phyloP scores from a whole-genome alignment of 2,329 filamentous ascomycete genomes.

The Monosporascus sp. region DNA sequence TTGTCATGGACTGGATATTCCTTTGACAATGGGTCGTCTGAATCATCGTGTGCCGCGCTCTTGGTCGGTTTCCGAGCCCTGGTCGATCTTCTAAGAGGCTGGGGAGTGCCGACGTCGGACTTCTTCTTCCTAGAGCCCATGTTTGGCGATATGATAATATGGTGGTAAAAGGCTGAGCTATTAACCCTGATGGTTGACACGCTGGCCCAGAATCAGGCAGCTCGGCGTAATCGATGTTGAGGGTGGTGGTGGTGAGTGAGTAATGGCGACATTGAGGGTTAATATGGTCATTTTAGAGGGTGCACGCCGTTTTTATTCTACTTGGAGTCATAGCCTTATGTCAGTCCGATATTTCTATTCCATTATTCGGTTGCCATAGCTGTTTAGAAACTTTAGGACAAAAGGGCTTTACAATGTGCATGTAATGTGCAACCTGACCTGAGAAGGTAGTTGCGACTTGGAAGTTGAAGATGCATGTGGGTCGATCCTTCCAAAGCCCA shows the following conservation, averaged over 20 bases:
- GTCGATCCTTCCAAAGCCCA: neutral
- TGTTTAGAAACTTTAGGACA: neutral
- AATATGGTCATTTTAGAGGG: neutral
- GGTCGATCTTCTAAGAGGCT: constrained; percentile 7
- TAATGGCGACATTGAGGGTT: neutral
- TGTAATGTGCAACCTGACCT: neutral
- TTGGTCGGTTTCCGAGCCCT: constrained; percentile 3
- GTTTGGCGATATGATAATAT: neutral
- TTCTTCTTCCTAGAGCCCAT: constrained; percentile 15
- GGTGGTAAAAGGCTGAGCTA: constrained; percentile 1
- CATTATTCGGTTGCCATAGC: neutral
- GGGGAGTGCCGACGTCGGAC: neutral
- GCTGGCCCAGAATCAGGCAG: neutral
- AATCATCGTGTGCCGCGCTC: neutral
- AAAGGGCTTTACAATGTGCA: neutral
- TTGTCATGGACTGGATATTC: constrained; percentile 2
- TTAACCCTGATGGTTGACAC: neutral
- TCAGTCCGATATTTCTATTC: neutral
- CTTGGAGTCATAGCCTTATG: neutral
- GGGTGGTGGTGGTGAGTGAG: neutral
- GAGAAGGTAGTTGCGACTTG: neutral
- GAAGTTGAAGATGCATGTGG: neutral
- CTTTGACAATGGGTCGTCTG: neutral
- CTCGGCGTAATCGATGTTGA: neutral
- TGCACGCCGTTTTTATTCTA: neutral